phyloP scores from a whole-genome alignment of 176 grass and related monocot genomes.

The Carex myosuroides region DNA sequence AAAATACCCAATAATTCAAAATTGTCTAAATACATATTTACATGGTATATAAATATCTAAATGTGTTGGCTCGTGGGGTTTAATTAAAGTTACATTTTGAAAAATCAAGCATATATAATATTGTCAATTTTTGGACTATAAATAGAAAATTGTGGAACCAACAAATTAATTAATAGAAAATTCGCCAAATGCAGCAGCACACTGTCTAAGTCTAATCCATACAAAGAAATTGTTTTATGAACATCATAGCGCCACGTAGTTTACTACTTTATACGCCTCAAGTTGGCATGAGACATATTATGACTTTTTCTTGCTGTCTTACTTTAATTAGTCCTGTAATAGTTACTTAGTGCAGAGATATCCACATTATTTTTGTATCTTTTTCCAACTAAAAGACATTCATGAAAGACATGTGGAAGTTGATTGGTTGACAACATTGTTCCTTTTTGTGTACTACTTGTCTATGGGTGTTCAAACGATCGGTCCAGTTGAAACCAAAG shows the following conservation, averaged over 20 bases:
- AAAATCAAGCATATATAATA: too few species aligned
- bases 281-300: background rate
- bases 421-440: background rate
- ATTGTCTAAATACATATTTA: too few species aligned
- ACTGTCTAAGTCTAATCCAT: background rate
- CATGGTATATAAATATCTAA: too few species aligned
- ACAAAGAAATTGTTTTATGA: background rate
- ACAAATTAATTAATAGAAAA: background rate
- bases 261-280: background rate
- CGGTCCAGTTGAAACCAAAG: too few species aligned
- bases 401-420: background rate
- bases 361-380: background rate
- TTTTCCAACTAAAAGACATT: slow-evolving; percentile 6
- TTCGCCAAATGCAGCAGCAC: background rate
- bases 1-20: too few species aligned
- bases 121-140: too few species aligned
- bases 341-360: background rate
- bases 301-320: background rate
- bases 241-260: background rate
- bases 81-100: too few species aligned
- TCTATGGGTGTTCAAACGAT: too few species aligned
- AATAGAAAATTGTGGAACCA: too few species aligned
- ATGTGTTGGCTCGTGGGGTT: too few species aligned
- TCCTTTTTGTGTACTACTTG: background rate
- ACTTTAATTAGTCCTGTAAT: background rate